Percentiles rank a stretch among this genome's conserved stretches.
Conservation (phyloP, 2,329 filamentous ascomycete species). For the Cladosporium sp. region DNA sequence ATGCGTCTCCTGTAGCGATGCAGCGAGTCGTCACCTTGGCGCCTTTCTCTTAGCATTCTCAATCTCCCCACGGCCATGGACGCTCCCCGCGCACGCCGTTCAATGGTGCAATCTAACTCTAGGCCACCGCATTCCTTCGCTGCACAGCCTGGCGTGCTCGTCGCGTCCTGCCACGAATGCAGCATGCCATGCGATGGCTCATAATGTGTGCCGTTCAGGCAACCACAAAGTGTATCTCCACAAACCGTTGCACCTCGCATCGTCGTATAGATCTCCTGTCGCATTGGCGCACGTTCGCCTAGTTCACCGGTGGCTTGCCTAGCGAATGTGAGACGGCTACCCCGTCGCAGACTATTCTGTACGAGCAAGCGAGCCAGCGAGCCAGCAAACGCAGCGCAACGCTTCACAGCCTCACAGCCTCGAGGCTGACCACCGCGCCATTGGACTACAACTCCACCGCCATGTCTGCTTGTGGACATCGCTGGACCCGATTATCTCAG, state of each 20-base stretch:
- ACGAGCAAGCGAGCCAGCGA: neutral
- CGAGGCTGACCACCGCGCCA: slow-evolving; percentile 7
- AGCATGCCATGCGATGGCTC: slow-evolving; percentile 2
- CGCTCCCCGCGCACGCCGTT: slow-evolving; percentile 6
- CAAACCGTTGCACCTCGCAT: neutral
- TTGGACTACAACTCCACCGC: neutral
- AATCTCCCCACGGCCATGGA: neutral
- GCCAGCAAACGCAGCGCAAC: neutral
- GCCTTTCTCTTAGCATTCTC: slow-evolving; percentile 6
- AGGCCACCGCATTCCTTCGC: slow-evolving; percentile 12
- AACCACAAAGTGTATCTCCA: slow-evolving; percentile 7
- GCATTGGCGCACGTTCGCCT: neutral
- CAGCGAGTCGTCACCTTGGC: slow-evolving; percentile 4
- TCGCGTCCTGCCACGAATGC: slow-evolving; percentile 4
- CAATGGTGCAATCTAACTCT: slow-evolving; percentile 9
- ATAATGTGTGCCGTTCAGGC: slow-evolving; percentile 3
- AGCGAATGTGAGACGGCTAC: slow-evolving; percentile 2
- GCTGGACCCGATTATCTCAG: neutral
- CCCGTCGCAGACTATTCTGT: slow-evolving; percentile 3
- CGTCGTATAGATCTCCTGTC: neutral
- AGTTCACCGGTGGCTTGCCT: neutral
- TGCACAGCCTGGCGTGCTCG: slow-evolving; percentile 9
- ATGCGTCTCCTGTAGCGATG: slow-evolving; percentile 6
- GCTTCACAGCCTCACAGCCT: slow-evolving; percentile 2
- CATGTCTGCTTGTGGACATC: neutral